Conservation (phyloP, 352 stramenopile species). For the Pythium brachiatum region DNA sequence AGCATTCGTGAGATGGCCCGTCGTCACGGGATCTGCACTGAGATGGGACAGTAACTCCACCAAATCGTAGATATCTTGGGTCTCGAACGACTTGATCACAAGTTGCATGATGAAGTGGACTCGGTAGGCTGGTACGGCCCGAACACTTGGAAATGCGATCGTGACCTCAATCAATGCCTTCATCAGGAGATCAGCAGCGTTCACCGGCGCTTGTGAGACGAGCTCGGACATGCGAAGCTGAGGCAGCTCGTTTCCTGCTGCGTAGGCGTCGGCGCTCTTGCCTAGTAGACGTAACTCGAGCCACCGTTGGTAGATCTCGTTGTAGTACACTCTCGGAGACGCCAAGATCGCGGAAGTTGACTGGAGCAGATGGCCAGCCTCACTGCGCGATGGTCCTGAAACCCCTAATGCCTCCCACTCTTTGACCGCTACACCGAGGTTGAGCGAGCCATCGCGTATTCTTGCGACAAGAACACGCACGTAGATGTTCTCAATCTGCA, state of each 20-base stretch:
- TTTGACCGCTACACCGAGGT: conserved; percentile 51
- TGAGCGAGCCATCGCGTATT: conserved; percentile 68
- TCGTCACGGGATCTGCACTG: conserved; percentile 38
- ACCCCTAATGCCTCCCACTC: conserved; percentile 5
- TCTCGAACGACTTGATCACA: conserved; percentile 28
- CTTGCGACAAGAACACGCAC: conserved; percentile 66
- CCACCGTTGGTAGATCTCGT: conserved; percentile 81
- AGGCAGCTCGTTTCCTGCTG: conserved; percentile 13
- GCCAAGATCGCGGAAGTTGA: conserved; percentile 69
- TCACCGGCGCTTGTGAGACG: conserved; percentile 4
- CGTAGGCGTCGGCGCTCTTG: conserved; percentile 24
- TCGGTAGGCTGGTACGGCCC: conserved; percentile 8
- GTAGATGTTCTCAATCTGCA: conserved; percentile 66
- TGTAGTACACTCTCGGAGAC: conserved; percentile 60
- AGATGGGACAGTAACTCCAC: conserved; percentile 60
- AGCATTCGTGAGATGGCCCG: conserved; percentile 50
- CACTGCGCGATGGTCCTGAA: background rate
- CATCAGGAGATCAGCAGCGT: conserved; percentile 48
- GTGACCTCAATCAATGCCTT: conserved; percentile 70
- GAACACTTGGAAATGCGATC: conserved; percentile 41
- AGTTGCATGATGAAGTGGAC: conserved; percentile 25
- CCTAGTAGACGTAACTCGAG: conserved; percentile 66
- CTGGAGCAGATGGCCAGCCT: conserved; percentile 47
- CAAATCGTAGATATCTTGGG: conserved; percentile 57
- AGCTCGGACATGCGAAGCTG: conserved; percentile 23